These are phyloP conservation scores for California macrophylla DNA, from an alignment of 441 rosid species.

Conservation along the genomic window DNA sequence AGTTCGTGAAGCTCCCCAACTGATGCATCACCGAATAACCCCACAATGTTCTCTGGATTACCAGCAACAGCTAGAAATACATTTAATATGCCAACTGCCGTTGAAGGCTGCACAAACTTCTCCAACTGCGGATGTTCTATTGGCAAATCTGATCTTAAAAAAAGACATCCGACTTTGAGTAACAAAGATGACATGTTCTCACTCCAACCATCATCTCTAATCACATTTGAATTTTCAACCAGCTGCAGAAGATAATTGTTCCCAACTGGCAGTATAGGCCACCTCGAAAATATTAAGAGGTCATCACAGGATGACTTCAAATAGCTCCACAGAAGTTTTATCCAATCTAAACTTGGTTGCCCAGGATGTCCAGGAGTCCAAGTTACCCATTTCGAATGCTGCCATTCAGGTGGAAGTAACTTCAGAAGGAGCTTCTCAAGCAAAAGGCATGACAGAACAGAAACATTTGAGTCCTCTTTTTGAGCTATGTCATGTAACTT, in stretches of 20 bases:
- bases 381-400: conserved; percentile 53
- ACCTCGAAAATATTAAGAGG: conserved; percentile 74
- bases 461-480: conserved; percentile 61
- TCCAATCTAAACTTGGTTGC: conserved; percentile 86
- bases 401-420: conserved; percentile 91
- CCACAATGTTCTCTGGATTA: conserved; percentile 44
- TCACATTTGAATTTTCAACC: conserved; percentile 64
- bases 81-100: conserved; percentile 76
- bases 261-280: conserved; percentile 96
- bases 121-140: conserved; percentile 80
- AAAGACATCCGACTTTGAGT: conserved; percentile 77
- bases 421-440: conserved; percentile 82
- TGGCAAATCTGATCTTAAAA: conserved; percentile 58
- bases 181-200: conserved; percentile 90
- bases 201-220: conserved; percentile 86
- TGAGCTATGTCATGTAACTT: conserved; percentile 73
- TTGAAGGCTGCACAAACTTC: conserved; percentile 81
- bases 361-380: conserved; percentile 79
- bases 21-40: conserved; percentile 55
- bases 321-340: conserved; percentile 71
- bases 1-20: conserved; percentile 88
- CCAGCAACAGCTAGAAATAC: conserved; percentile 76
- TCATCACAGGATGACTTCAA: conserved; percentile 73
- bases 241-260: conserved; percentile 60
- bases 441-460: conserved; percentile 68